Base-by-base conservation (phyloP, 2,329 filamentous ascomycete species). In the Phoma sp. region DNA sequence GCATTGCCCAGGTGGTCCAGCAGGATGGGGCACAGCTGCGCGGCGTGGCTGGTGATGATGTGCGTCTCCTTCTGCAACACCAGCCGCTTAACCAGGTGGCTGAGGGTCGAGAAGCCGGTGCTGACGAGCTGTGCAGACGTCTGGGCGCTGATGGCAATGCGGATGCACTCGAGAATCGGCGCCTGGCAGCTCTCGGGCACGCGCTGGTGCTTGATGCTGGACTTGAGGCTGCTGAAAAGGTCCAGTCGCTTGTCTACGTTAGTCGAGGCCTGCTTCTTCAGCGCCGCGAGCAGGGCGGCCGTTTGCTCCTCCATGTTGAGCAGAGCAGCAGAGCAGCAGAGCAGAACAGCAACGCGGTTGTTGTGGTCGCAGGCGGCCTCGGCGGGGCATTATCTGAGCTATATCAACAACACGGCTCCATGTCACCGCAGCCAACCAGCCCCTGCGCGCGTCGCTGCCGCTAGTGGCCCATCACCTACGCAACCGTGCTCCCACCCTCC, bases 191-290 rank as follows among this genome's bases (percentile, higher is more conserved):
- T 76, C 62, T 96, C 91, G 56, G 92, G 91, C 38, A 96, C 91
- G 78, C 92, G 92, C 73, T 90, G 89, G 76, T 96, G 92, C 76
- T 96, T 96, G 81, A 96, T 96, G 73, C 87, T 85, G 36, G 90
- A 92, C 77, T 96, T 96, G 76, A 93, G 81, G 67, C 80, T 82
- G 55, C 87, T 90, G 65, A 96, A 85, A 47, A 85, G 83, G 60
- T 85, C 81, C 60, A 92, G 83, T 72, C 92, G 92, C 45, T 82
- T 77, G 67, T 93, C 89, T 65, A 91, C 80, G 42, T 86, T 82
- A 30, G 84, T 82, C 65, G 91, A 89, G 64, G 85, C 83, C 73
- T 83, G 82, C 71, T 84, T 84, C 71, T 83, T 84, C 46, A 80
- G 77, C 52, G 76, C 77, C 53, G 76, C 77, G 61, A 86, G 72